phyloP scores from a whole-genome alignment of 2,329 filamentous ascomycete genomes.

The Scleromitrula shiraiana region DNA sequence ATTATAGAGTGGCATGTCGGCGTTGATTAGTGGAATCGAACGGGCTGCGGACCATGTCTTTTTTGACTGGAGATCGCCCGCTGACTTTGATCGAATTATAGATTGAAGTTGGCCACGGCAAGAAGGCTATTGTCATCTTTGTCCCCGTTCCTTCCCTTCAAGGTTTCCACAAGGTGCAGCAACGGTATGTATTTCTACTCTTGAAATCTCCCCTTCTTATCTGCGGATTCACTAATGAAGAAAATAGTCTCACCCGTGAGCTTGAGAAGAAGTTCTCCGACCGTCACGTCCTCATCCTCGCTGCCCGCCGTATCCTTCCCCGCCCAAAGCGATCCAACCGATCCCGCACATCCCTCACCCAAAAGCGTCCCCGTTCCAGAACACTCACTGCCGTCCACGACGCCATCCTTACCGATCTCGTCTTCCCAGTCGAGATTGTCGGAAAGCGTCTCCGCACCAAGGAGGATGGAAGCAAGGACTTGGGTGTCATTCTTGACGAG shows the following conservation, averaged over 20 bases:
- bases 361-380: slow-evolving; percentile 97
- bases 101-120: slow-evolving; percentile 99
- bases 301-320: slow-evolving; percentile 96
- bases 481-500: slow-evolving; percentile 99
- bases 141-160: slow-evolving; percentile 98
- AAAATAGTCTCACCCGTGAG: slow-evolving; percentile 85
- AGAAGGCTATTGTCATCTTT: slow-evolving; percentile 99
- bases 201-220: background rate
- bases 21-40: slow-evolving; percentile 50
- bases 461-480: slow-evolving; percentile 95
- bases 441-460: slow-evolving; percentile 98
- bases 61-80: slow-evolving; percentile 61
- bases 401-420: slow-evolving; percentile 93
- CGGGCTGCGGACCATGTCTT: slow-evolving; percentile 62
- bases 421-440: slow-evolving; percentile 99
- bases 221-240: background rate
- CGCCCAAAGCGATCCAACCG: slow-evolving; percentile 97
- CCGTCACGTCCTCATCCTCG: slow-evolving; percentile 98
- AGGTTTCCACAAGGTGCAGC: slow-evolving; percentile 99
- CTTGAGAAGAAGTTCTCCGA: slow-evolving; percentile 99
- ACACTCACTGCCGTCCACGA: slow-evolving; percentile 99
- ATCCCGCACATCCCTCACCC: slow-evolving; percentile 90
- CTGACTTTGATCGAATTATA: slow-evolving; percentile 62
- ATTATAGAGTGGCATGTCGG: slow-evolving; percentile 23
- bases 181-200: slow-evolving; percentile 67